Conservation (phyloP, 306 rosid species). For the Sindora glabra region DNA sequence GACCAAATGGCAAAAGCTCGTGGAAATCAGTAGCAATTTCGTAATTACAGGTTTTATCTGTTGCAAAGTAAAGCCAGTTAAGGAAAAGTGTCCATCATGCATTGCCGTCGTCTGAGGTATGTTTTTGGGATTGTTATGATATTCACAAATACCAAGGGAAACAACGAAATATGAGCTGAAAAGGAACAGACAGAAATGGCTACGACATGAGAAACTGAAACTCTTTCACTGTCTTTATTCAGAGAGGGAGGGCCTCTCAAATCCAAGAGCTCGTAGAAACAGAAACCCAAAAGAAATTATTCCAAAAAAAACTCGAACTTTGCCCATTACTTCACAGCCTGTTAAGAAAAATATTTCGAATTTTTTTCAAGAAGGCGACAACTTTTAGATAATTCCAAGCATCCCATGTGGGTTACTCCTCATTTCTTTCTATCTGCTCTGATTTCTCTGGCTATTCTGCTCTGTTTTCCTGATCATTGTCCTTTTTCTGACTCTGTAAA, state of each 20-base stretch:
- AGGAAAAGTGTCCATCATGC: constrained; percentile 1
- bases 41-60: background rate
- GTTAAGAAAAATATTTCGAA: constrained; percentile 28
- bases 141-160: background rate
- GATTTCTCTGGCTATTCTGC: constrained; percentile 6
- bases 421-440: constrained; percentile 13
- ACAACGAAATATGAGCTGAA: constrained; percentile 8
- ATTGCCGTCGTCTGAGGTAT: constrained; percentile 30
- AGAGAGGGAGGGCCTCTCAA: background rate
- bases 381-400: constrained; percentile 52
- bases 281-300: constrained; percentile 30
- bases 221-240: constrained; percentile 9
- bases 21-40: constrained; percentile 1
- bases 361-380: constrained; percentile 46
- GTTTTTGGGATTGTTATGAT: constrained; percentile 17
- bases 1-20: background rate
- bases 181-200: constrained; percentile 16
- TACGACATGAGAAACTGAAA: constrained; percentile 20
- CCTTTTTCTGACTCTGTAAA: constrained; percentile 16
- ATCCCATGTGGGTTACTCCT: constrained; percentile 58
- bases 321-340: constrained; percentile 85
- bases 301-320: constrained; percentile 12
- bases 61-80: background rate
- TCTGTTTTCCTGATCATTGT: background rate
- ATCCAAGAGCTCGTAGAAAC: constrained; percentile 13